Conservation (phyloP, 257 asterid genomes). For the Mitragyna speciosa region DNA sequence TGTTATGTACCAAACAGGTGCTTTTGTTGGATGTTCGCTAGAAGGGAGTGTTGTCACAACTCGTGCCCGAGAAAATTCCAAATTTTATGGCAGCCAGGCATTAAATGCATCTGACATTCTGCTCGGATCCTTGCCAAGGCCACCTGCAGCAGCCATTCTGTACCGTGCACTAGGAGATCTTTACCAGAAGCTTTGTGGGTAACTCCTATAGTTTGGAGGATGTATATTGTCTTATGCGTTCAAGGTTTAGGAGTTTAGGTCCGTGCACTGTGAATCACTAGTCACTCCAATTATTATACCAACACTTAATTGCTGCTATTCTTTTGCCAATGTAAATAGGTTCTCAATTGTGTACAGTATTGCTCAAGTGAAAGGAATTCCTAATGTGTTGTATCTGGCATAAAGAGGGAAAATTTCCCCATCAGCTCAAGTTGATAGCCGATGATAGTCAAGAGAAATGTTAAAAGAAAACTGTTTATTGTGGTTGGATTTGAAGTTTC, state of each 20-base stretch:
- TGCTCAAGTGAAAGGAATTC: not conserved
- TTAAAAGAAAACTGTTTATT: not conserved
- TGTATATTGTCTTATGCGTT: not conserved
- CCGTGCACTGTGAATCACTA: not conserved
- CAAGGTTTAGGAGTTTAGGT: not conserved
- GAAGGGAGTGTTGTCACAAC: conserved; percentile 88
- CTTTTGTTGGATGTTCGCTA: conserved; percentile 89
- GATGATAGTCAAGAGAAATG: not conserved
- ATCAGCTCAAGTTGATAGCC: not conserved
- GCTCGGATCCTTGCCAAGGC: conserved; percentile 76
- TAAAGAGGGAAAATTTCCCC: too few relatives aligned
- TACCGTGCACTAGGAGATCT: conserved; percentile 72
- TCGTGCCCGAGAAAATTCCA: conserved; percentile 66
- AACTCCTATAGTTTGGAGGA: conserved; percentile 2
- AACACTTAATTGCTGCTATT: not conserved
- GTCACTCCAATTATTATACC: not conserved
- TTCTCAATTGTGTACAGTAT: not conserved
- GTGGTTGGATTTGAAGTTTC: not conserved
- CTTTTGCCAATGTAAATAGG: conserved; percentile 9
- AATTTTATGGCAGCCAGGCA: conserved; percentile 86
- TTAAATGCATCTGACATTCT: conserved; percentile 66
- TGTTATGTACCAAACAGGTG: too few relatives aligned
- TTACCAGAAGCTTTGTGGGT: conserved; percentile 46
- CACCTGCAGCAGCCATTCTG: conserved; percentile 91
- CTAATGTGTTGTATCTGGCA: too few relatives aligned